Base-by-base conservation (phyloP, 768 basidiomycete species). In the Kondoa subrosea region DNA sequence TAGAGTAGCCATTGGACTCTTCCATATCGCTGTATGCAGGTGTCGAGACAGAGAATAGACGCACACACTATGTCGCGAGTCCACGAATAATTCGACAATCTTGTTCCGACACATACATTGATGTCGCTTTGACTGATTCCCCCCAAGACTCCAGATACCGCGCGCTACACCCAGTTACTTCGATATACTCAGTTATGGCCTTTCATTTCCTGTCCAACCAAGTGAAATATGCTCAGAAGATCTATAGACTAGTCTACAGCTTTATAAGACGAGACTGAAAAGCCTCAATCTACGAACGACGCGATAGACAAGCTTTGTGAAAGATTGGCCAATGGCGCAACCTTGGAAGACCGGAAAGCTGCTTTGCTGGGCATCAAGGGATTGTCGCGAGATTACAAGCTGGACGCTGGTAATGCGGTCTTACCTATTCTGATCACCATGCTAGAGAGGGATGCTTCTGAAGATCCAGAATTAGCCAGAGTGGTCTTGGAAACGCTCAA, bases 281-380 rank as follows among this genome's bases (percentile, higher is more conserved):
- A 85, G 14, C 87, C 87, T 2, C 92, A 93, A 76, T 87, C 86
- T 0, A 82, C 91, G 1, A 78, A 82, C 27, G 91, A 93, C 67
- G 91, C 89, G 26, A 91, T 97, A 74, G 82, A 84, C 32, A 85
- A 86, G 72, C 85, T 97, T 71, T 87, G 86, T 71, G 91, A 95
- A 76, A 80, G 91, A 32, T 84, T 99, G 26, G 87, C 89, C 25
- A 90, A 91, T n/a, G 85, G 87, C 1, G 86, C 88, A 0, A 84
- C 89, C 29, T 83, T 92, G 17, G 87, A 91, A 32, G 95, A 97
- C 78, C 82, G 95, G 73, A 83, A 90, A 68, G 93, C 93, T 30
- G 87, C 93, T 0, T 87, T 99, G n/a, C 80, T 95, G 65, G 84
- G 90, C 0, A 82, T 99, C 71, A 97, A 97, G 76, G 93, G 92